These are phyloP conservation scores for Coemansia sp. DNA, from an alignment of 192 early-diverging fungal species.

Conservation along the genomic window DNA sequence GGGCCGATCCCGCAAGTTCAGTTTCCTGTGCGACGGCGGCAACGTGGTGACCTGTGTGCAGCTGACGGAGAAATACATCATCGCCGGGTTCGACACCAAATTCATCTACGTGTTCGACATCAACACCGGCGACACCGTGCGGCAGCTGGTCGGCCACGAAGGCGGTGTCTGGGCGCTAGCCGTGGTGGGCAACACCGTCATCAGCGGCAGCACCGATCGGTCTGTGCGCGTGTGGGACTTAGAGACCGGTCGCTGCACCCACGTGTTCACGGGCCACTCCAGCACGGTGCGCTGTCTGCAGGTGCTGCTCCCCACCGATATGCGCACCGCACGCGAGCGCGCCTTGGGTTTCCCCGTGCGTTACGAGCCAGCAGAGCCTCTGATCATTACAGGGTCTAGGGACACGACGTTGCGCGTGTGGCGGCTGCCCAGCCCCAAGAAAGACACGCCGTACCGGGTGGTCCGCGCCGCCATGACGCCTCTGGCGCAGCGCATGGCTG, in stretches of 20 bases:
- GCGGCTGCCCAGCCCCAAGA: conserved; percentile 79
- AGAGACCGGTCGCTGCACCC: conserved; percentile 83
- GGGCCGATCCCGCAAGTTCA: conserved; percentile 71
- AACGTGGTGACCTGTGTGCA: conserved; percentile 95
- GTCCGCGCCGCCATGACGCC: conserved; percentile 16
- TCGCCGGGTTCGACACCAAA: conserved; percentile 91
- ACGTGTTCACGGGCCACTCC: conserved; percentile 92
- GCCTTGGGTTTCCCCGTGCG: conserved; percentile 35
- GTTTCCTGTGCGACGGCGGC: conserved; percentile 78
- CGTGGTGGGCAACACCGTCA: conserved; percentile 84
- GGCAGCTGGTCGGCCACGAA: conserved; percentile 81
- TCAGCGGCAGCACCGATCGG: conserved; percentile 93
- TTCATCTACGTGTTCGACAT: conserved; percentile 94
- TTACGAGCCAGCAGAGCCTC: conserved; percentile 68
- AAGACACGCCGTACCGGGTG: conserved; percentile 54
- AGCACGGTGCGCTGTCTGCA: conserved; percentile 93
- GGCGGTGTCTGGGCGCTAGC: conserved; percentile 99
- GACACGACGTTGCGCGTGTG: conserved; percentile 94
- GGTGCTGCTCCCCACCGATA: conserved; percentile 75
- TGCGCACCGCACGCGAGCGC: conserved; percentile 43
- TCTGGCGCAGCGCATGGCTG: conserved; percentile 14
- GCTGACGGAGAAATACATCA: conserved; percentile 94
- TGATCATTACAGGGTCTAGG: conserved; percentile 94
- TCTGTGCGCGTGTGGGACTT: conserved; percentile 98
- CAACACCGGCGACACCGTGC: conserved; percentile 70